Percentiles rank a stretch among this genome's conserved stretches.
Evolutionary conservation across 352 stramenopile genomes (phyloP).

Genomic region (Albugo laibachii): DNA sequence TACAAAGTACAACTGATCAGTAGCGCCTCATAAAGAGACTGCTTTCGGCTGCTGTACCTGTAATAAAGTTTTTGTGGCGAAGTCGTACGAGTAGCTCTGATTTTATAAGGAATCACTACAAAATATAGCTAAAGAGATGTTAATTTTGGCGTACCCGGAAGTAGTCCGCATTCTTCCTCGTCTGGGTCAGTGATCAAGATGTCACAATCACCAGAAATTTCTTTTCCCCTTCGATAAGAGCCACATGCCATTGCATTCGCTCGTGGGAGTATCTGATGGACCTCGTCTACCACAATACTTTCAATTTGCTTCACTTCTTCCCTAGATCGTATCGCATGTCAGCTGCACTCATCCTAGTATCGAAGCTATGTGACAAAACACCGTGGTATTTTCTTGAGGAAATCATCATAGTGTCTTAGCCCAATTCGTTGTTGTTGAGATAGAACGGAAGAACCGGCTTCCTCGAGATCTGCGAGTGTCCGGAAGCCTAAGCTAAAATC

Average conservation of each 20-base stretch:
- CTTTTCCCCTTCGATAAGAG: slow-evolving; percentile 59
- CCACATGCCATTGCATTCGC: slow-evolving; percentile 44
- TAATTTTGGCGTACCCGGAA: slow-evolving; percentile 24
- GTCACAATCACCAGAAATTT: slow-evolving; percentile 51
- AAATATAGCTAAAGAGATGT: background rate
- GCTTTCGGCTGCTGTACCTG: slow-evolving; percentile 8
- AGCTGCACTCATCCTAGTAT: background rate
- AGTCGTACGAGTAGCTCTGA: slow-evolving; percentile 34
- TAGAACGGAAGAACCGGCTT: slow-evolving; percentile 18
- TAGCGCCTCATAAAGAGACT: background rate
- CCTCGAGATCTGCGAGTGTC: slow-evolving; percentile 25
- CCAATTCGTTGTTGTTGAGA: slow-evolving; percentile 54
- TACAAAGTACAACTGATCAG: slow-evolving; percentile 5
- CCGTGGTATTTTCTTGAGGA: slow-evolving; percentile 59
- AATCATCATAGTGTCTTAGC: slow-evolving; percentile 62
- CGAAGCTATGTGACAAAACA: slow-evolving; percentile 5
- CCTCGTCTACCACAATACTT: slow-evolving; percentile 41
- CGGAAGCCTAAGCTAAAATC: slow-evolving; percentile 22
- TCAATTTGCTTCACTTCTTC: slow-evolving; percentile 66
- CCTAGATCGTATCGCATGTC: background rate
- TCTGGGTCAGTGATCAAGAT: slow-evolving; percentile 60
- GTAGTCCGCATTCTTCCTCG: slow-evolving; percentile 35
- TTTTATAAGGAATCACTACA: background rate
- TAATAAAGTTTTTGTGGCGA: slow-evolving; percentile 41
- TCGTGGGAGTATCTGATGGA: slow-evolving; percentile 38